Evolutionary conservation across 768 basidiomycete genomes (phyloP), one percentile per base, ranked within the genome.

Genomic region (Serpula lacrymans): DNA sequence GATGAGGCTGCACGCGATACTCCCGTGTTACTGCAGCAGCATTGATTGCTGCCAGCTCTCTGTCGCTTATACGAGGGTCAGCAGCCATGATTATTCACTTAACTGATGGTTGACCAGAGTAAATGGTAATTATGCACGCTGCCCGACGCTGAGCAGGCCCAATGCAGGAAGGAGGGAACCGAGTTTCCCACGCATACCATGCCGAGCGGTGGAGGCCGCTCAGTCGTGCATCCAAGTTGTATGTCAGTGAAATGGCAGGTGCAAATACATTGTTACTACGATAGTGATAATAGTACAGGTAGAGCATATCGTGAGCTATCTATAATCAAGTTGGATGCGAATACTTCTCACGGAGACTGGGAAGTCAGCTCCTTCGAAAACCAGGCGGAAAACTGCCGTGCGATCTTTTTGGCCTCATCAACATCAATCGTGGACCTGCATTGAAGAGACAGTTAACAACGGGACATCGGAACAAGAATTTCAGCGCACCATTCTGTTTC

Each of bases 21-120:
- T 91, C 84, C 57, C 76, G 80, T 37, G 89, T 91, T 36, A 91
- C 91, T 24, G 91, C 91, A 35, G 89, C 87, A 37, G 88, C 87
- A 60, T 91, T 90, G 60, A 91, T 82, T 37, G 78, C 74, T 40
- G 86, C 84, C 54, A 89, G 63, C 58, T 89, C 86, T 49, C 62
- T 72, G 61, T 88, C 82, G 57, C 70, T 83, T 37, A 88, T 63
- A 47, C 84, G 77, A 54, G 84, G 72, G 61, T 78, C 64, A 46
- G 60, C 58, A 43, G 50, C 51, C 71, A 68, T 72, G 52, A 41
- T 58, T 45, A 32, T 21, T 40, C 44, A 46, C 39, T 43, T 23
- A 26, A n/a, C 13, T 23, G 36, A 44, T 23, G 18, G 37, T 30
- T 22, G 40, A 41, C 33, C 46, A 11, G 26, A 39, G 13, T 42